phyloP scores from a whole-genome alignment of 305 asterid species.

The Salvia sclarea region DNA sequence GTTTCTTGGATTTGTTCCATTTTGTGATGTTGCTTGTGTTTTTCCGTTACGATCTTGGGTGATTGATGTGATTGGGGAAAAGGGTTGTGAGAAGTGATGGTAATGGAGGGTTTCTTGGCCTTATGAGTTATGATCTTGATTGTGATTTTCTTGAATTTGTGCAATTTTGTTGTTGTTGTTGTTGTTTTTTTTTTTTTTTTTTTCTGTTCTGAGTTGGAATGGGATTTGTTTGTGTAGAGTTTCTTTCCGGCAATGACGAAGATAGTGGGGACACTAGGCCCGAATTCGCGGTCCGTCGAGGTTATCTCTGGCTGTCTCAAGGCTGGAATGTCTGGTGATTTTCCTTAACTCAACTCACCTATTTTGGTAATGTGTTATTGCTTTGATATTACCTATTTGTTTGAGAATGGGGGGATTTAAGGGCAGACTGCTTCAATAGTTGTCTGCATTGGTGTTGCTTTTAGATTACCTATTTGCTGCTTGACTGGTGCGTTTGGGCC shows the following conservation, averaged over 20 bases:
- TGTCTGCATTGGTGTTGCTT: not conserved
- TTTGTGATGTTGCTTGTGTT: not conserved
- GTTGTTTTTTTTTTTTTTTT: not conserved
- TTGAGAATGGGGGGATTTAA: too few species aligned
- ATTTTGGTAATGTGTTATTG: constrained; percentile 8
- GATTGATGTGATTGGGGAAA: not conserved
- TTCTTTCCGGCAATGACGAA: constrained; percentile 82
- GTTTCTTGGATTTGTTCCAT: not conserved
- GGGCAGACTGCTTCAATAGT: too few species aligned
- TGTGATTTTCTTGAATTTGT: constrained; percentile 13
- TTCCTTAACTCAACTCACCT: not conserved
- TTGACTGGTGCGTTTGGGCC: not conserved
- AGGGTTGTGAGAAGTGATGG: not conserved
- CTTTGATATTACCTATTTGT: too few species aligned
- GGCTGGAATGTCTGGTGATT: constrained; percentile 80
- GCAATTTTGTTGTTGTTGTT: not conserved
- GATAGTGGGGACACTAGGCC: constrained; percentile 81
- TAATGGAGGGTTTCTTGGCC: not conserved
- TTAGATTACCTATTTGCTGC: not conserved
- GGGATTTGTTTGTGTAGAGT: constrained; percentile 45
- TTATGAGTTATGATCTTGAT: constrained; percentile 6
- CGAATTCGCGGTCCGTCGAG: constrained; percentile 68
- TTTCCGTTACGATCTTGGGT: not conserved
- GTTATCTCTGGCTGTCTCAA: constrained; percentile 67
- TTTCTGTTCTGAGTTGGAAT: not conserved